These are phyloP conservation scores for Carex cristatella DNA, from an alignment of 176 grass and related monocot species.

Conservation along the genomic window DNA sequence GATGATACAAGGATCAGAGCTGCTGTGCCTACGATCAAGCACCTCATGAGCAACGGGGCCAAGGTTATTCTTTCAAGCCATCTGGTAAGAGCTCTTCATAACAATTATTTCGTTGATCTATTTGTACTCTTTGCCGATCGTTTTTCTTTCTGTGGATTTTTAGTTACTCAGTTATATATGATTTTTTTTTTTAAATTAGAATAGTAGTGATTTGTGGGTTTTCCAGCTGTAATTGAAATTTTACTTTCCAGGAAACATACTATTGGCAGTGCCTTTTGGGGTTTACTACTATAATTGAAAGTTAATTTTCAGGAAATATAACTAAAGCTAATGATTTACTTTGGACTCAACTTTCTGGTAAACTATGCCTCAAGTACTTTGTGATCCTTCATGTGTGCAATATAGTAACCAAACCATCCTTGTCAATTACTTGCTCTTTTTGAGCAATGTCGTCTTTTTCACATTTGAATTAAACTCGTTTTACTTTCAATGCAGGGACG, in stretches of 20 bases:
- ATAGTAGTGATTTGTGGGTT: neutral
- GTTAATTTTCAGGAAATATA: neutral
- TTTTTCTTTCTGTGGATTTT: neutral
- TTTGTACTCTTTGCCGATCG: neutral
- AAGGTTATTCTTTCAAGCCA: constrained; percentile 33
- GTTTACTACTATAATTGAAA: neutral
- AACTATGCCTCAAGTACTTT: neutral
- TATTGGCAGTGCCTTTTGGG: neutral
- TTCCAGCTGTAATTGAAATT: neutral
- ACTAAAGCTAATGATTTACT: neutral
- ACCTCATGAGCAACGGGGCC: constrained; percentile 24
- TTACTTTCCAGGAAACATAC: neutral
- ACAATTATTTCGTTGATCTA: neutral
- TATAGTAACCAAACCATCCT: neutral
- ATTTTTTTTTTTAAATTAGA: neutral
- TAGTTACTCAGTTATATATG: neutral
- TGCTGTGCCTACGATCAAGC: constrained; percentile 36
- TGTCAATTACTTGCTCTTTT: neutral
- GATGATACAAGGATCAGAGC: constrained; percentile 41
- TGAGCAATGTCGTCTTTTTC: neutral
- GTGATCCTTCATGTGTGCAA: neutral
- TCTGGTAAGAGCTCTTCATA: constrained; percentile 23
- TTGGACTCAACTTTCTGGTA: neutral
- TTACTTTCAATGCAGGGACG: constrained; percentile 29
- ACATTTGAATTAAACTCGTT: neutral